Base-by-base conservation (phyloP, 768 basidiomycete genomes). In the Cubamyces sp. region DNA sequence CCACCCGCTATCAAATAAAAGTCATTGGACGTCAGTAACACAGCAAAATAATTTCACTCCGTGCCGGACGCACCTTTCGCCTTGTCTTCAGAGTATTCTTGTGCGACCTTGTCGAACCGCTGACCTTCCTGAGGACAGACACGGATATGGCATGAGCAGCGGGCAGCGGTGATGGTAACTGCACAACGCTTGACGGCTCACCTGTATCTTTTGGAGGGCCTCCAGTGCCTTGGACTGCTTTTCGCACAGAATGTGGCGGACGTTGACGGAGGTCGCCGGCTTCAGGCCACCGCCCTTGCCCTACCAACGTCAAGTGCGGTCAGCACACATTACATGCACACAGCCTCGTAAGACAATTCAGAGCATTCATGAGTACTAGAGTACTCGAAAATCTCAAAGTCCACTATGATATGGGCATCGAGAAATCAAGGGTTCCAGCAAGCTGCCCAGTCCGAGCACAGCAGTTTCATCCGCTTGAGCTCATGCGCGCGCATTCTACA, bases 21-120 rank as follows among this genome's bases (percentile, higher is more conserved):
- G 15, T 40, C 18, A 21, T 19, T 6, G 21, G 34, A 30, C 15
- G 14, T 26, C 11, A 30, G 59, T 25, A 47, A 37, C 8, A 14
- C 26, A 9, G 34, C 30, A 23, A 28, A 34, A 1, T 41, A 1
- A 37, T 26, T 3, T 54, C 18, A 9, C 15, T 18, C 8, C 39
- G 39, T 7, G 41, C 25, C n/a, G 37, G 14, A 34, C 71, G 21
- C 58, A 89, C 92, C 83, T 82, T 93, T 94, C 6, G 92, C 92
- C 71, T 94, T 94, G 76, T 94, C 92, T 73, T 93, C 92, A 0
- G 93, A 94, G 66, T 91, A 94, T 69, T 93, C 92, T 70, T 92
- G 88, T 5, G 92, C 92, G 37, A 93, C 90, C 74, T 92, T 94
- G 75, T 93, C 90, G 71, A 94, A 94, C 12, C 90, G 76, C 68